Evolutionary conservation across 2,329 filamentous ascomycete genomes (phyloP).

Genomic region (Fragosphaeria purpurea): DNA sequence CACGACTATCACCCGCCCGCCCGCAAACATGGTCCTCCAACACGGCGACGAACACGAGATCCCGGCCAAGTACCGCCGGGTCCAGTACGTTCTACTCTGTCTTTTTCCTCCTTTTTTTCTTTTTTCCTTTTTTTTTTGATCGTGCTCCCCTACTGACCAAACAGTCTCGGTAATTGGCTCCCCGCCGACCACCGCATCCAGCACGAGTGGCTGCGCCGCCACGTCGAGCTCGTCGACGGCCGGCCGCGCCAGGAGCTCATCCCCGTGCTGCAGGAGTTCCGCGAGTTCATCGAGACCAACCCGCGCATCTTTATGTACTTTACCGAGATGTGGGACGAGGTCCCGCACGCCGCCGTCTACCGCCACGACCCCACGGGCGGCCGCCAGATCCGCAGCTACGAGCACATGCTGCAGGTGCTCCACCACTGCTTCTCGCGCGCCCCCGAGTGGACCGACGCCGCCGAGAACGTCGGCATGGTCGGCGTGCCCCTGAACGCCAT

Average conservation of each 20-base stretch:
- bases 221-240: constrained; percentile 45
- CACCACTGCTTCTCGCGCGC: constrained; percentile 47
- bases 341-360: constrained; percentile 52
- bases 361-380: constrained; percentile 49
- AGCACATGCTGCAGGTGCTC: constrained; percentile 55
- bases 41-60: constrained; percentile 42
- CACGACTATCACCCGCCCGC: too few relatives aligned
- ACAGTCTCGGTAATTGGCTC: constrained; percentile 49
- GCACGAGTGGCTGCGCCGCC: constrained; percentile 49
- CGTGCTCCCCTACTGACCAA: background rate
- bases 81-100: constrained; percentile 28
- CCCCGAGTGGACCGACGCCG: constrained; percentile 43
- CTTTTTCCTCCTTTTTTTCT: background rate
- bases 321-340: constrained; percentile 56
- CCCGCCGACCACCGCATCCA: constrained; percentile 53
- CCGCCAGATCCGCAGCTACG: constrained; percentile 53
- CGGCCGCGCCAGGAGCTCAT: constrained; percentile 38
- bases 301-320: constrained; percentile 58
- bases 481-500: constrained; percentile 44
- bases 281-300: constrained; percentile 53
- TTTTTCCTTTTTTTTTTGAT: background rate
- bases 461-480: constrained; percentile 40
- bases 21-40: constrained; percentile 32
- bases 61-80: constrained; percentile 34
- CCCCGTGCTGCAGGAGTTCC: constrained; percentile 55